Base-by-base conservation (phyloP, 1,139 yeast species). In the Candida neerlandica region DNA sequence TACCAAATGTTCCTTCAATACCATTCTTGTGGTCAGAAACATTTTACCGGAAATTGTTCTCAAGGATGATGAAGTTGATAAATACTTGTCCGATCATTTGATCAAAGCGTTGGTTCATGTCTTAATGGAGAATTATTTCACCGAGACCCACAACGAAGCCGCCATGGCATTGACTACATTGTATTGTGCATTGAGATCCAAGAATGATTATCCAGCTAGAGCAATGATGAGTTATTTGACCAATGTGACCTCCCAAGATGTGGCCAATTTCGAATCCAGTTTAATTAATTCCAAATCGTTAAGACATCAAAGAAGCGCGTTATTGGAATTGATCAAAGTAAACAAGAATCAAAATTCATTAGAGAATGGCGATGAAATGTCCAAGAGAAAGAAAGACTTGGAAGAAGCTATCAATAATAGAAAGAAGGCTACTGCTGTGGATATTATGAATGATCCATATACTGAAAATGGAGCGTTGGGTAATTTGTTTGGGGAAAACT, bases 1-100 rank as follows among this genome's bases (percentile, higher is more conserved):
- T 62, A 89, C 95, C 38, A 86, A 95, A 61, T 92, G 98, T 65
- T 86, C 96, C 10, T 92, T 88, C 71, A 94, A 94, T 65, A 89
- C 96, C 6, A 87, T 94, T 45, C 70, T 92, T 55, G 84, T 92
- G 19, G 75, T 94, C 51, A 78, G 96, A 53, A 86, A 88, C 54
- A 76, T 92, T 45, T 69, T 86, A 35, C 78, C 78, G 11, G 90
- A 87, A 33, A 81, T 89, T 30, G 71, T 88, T 40, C 72, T 85
- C 49, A 82, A 83, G 55, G 86, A 88, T 62, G 85, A 82, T 32
- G 89, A 85, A 55, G 95, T 91, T 43, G 97, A 91, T 67, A 81
- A 81, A 55, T 90, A 83, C 63, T 74, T 92, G 48, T 81, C 89
- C 58, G 86, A 85, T 48, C 69, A 75, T 51, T 66, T 81, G 54